phyloP scores from a whole-genome alignment of 1,284 basidiomycete genomes.

The Stereum hirsutum region DNA sequence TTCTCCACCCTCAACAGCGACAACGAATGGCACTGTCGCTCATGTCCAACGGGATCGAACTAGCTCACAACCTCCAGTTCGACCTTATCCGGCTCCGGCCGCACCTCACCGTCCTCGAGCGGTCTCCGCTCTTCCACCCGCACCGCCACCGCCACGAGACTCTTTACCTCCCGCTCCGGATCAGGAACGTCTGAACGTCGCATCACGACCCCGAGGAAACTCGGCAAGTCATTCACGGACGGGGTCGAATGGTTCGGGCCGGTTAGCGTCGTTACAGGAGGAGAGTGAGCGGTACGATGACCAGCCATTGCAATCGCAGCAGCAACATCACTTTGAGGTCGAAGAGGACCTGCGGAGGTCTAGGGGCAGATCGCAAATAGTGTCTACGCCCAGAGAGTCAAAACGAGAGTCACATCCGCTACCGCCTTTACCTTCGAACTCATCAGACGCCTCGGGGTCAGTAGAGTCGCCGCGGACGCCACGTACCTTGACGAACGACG shows the following conservation, averaged over 20 bases:
- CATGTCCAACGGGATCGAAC: conserved; percentile 11
- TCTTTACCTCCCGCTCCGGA: conserved; percentile 55
- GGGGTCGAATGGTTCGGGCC: conserved; percentile 47
- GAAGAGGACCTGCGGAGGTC: conserved; percentile 19
- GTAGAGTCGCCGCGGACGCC: conserved; percentile 28
- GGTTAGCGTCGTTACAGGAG: conserved; percentile 52
- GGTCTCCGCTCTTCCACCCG: conserved; percentile 53
- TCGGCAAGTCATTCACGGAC: conserved; percentile 44
- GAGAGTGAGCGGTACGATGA: conserved; percentile 35
- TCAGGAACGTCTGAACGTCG: conserved; percentile 24
- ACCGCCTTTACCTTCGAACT: conserved; percentile 53
- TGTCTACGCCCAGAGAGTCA: conserved; percentile 10
- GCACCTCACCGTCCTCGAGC: conserved; percentile 35
- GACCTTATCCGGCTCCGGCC: conserved; percentile 11
- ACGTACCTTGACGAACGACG: conserved; percentile 16
- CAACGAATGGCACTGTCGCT: background rate
- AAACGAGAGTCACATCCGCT: conserved; percentile 54
- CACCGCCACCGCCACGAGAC: conserved; percentile 52
- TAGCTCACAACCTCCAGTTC: conserved; percentile 17
- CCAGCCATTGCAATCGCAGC: conserved; percentile 13
- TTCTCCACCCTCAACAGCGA: conserved; percentile 3
- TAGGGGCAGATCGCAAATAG: conserved; percentile 14
- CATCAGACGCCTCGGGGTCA: conserved; percentile 15
- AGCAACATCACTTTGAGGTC: conserved; percentile 15
- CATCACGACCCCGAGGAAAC: conserved; percentile 33